Conservation (phyloP, 768 basidiomycete genomes). For the Hericium coralloides region DNA sequence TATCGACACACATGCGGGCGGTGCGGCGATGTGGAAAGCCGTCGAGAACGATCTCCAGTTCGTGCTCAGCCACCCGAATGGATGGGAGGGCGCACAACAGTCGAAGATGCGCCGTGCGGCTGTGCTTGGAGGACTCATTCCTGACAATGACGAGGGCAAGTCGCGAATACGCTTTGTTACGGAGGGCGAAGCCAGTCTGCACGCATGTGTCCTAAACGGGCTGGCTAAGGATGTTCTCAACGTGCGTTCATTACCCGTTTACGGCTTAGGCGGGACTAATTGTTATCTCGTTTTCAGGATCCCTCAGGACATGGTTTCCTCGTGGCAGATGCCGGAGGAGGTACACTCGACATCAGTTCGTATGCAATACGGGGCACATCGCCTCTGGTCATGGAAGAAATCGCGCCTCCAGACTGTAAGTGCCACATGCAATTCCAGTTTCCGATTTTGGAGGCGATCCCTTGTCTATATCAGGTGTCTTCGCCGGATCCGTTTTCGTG, state of each 20-base stretch:
- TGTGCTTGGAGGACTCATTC: slow-evolving; percentile 60
- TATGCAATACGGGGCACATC: slow-evolving; percentile 64
- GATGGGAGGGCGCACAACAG: slow-evolving; percentile 75
- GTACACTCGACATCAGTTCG: slow-evolving; percentile 74
- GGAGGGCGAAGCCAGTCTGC: slow-evolving; percentile 77
- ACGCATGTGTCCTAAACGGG: slow-evolving; percentile 71
- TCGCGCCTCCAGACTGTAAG: slow-evolving; percentile 76
- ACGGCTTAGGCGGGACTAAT: not conserved
- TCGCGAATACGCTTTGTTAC: slow-evolving; percentile 74
- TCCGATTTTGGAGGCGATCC: not conserved
- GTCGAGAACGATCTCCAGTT: slow-evolving; percentile 65
- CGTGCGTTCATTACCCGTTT: slow-evolving; percentile 28
- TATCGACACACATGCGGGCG: slow-evolving; percentile 77
- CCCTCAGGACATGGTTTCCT: slow-evolving; percentile 71
- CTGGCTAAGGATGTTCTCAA: slow-evolving; percentile 71
- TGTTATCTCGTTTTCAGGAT: slow-evolving; percentile 33
- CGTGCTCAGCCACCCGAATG: slow-evolving; percentile 73
- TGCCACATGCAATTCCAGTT: not conserved
- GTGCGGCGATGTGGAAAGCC: slow-evolving; percentile 55
- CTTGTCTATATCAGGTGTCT: slow-evolving; percentile 42
- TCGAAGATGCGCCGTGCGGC: slow-evolving; percentile 72
- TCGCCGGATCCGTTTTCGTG: slow-evolving; percentile 78
- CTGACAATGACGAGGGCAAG: slow-evolving; percentile 65
- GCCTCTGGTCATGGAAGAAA: slow-evolving; percentile 73
- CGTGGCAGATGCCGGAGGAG: slow-evolving; percentile 75